Percentiles rank a stretch among this genome's conserved stretches.
phyloP scores from a whole-genome alignment of 345 rosid genomes.

The Gossypium turneri region DNA sequence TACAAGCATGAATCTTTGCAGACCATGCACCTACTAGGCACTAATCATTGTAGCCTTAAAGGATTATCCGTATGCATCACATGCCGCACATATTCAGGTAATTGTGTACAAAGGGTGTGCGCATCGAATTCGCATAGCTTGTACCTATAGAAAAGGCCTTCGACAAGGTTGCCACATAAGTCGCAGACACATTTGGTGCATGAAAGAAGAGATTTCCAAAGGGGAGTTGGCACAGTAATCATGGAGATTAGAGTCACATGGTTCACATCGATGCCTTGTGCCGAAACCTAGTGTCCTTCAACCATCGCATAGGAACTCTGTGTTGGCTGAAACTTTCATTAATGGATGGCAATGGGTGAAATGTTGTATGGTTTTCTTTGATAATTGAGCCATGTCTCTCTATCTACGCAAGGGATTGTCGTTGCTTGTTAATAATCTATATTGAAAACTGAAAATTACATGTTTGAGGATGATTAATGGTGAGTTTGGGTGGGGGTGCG shows the following conservation, averaged over 20 bases:
- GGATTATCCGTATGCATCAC: slow-evolving; percentile 31
- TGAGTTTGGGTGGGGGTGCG: too few species aligned
- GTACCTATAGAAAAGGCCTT: slow-evolving; percentile 32
- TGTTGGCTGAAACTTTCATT: neutral
- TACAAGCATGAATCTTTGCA: slow-evolving; percentile 22
- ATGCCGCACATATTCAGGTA: slow-evolving; percentile 29
- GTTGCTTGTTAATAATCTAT: neutral
- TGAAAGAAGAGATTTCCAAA: neutral
- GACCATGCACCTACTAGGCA: slow-evolving; percentile 24
- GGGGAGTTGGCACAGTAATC: neutral
- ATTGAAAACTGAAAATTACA: neutral
- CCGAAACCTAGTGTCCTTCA: neutral
- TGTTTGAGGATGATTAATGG: neutral
- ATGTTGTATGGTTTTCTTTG: neutral
- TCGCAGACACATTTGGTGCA: neutral
- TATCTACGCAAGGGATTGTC: too few species aligned
- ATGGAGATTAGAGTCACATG: neutral
- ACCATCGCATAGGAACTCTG: neutral
- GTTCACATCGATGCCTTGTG: neutral
- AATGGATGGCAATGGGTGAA: neutral
- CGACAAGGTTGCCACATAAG: neutral
- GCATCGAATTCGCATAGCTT: slow-evolving; percentile 36
- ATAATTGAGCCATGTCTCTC: neutral
- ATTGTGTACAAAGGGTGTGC: slow-evolving; percentile 35
- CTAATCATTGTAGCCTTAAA: slow-evolving; percentile 23